A percentile compares a stretch with the other conserved stretches of the same genome.
These are phyloP conservation scores for Opeltia flavorubescens DNA, from an alignment of 495 filamentous ascomycete species.

Conservation along the genomic window DNA sequence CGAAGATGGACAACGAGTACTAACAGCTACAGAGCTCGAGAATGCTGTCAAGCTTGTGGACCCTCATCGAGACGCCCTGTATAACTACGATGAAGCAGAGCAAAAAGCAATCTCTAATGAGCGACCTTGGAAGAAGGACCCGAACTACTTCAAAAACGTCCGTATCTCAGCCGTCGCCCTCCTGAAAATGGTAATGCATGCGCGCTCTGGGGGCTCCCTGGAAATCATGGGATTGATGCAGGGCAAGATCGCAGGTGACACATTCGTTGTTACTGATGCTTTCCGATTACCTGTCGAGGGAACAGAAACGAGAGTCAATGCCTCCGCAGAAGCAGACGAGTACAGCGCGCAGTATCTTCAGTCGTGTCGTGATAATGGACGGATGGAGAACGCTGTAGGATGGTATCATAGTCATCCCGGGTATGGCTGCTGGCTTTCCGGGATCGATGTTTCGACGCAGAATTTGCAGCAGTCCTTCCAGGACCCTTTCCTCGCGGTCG, in stretches of 20 bases:
- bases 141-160: slow-evolving; percentile 81
- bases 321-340: slow-evolving; percentile 86
- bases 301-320: slow-evolving; percentile 95
- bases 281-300: slow-evolving; percentile 93
- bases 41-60: slow-evolving; percentile 76
- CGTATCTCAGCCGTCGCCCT: slow-evolving; percentile 89
- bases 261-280: slow-evolving; percentile 87
- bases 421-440: slow-evolving; percentile 95
- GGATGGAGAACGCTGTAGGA: slow-evolving; percentile 82
- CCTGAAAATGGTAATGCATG: slow-evolving; percentile 99
- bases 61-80: slow-evolving; percentile 77
- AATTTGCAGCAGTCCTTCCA: slow-evolving; percentile 63
- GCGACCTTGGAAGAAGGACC: slow-evolving; percentile 73
- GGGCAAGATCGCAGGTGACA: slow-evolving; percentile 70
- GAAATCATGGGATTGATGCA: slow-evolving; percentile 99
- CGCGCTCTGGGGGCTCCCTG: slow-evolving; percentile 75
- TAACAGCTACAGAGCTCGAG: slow-evolving; percentile 57
- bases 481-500: slow-evolving; percentile 90
- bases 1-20: no score
- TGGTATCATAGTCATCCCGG: slow-evolving; percentile 99
- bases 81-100: slow-evolving; percentile 55
- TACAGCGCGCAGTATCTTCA: slow-evolving; percentile 83
- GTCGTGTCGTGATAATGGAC: slow-evolving; percentile 56
- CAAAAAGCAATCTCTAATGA: slow-evolving; percentile 42
- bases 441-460: slow-evolving; percentile 89